These are phyloP conservation scores for Pythium biforme DNA, from an alignment of 352 stramenopile genomes.

Conservation along the genomic window DNA sequence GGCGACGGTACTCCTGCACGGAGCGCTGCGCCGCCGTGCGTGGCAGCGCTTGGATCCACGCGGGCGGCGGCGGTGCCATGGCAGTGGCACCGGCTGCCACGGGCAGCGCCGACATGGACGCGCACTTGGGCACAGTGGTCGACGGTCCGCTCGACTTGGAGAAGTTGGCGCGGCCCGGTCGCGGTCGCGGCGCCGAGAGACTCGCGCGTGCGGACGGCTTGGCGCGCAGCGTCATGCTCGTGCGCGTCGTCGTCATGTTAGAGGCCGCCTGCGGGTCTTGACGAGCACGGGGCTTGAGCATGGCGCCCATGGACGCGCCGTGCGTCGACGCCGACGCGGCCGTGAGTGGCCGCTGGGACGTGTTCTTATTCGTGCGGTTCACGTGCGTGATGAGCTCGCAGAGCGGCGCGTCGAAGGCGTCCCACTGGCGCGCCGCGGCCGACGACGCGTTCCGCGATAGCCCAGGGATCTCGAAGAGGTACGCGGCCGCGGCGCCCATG, in stretches of 20 bases:
- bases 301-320: not conserved
- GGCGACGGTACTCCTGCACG: conserved; percentile 62
- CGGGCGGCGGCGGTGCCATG: conserved; percentile 7
- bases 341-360: not conserved
- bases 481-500: conserved; percentile 56
- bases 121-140: conserved; percentile 3
- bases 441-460: conserved; percentile 40
- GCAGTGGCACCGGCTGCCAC: conserved; percentile 20
- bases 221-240: conserved; percentile 22
- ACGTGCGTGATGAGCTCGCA: conserved; percentile 49
- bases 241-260: conserved; percentile 11
- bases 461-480: conserved; percentile 72
- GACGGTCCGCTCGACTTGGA: not conserved
- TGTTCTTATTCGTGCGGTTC: conserved; percentile 44
- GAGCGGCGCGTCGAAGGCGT: conserved; percentile 62
- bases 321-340: not conserved
- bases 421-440: conserved; percentile 40
- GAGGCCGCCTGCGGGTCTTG: not conserved
- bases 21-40: conserved; percentile 46
- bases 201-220: conserved; percentile 12
- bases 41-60: conserved; percentile 46
- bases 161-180: not conserved
- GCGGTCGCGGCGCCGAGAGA: conserved; percentile 1
- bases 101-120: conserved; percentile 12
- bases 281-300: not conserved